Conservation (phyloP, 2,329 filamentous ascomycete species). For the Peltaster fructicola region DNA sequence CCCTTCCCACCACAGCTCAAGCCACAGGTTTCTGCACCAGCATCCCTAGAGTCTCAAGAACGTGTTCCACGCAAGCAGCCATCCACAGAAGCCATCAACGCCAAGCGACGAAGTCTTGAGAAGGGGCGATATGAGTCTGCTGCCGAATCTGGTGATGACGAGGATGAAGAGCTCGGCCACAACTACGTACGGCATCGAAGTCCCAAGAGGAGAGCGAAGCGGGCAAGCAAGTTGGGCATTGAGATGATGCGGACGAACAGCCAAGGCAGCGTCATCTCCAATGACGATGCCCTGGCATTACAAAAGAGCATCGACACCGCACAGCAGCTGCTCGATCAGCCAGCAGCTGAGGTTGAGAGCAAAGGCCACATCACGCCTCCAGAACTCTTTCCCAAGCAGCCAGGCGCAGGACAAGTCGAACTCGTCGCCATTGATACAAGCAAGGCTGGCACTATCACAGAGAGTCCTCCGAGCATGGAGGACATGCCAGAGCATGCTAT, state of each 20-base stretch:
- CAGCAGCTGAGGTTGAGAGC: constrained; percentile 18
- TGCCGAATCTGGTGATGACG: constrained; percentile 79
- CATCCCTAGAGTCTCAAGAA: constrained; percentile 14
- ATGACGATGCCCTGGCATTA: constrained; percentile 24
- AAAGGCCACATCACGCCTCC: constrained; percentile 30
- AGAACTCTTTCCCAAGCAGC: constrained; percentile 29
- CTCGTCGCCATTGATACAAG: no score
- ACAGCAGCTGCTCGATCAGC: no score
- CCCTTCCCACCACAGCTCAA: constrained; percentile 36
- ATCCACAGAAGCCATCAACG: constrained; percentile 55
- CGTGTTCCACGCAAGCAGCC: constrained; percentile 39
- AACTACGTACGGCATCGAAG: constrained; percentile 4
- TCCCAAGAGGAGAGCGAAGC: constrained; percentile 23
- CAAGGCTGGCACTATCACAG: no score
- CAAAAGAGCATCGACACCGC: no score
- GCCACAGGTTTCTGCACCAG: constrained; percentile 50
- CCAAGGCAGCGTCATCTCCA: constrained; percentile 53
- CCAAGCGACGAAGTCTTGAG: constrained; percentile 59
- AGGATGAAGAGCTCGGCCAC: constrained; percentile 73
- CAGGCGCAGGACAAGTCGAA: no score
- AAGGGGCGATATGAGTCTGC: constrained; percentile 50
- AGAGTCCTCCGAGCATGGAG: no score
- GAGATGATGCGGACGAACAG: constrained; percentile 98
- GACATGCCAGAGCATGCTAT: no score
- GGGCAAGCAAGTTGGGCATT: constrained; percentile 66